These are phyloP conservation scores for Conticribra weissflogii DNA, from an alignment of 108 stramenopile genomes.

Conservation along the genomic window DNA sequence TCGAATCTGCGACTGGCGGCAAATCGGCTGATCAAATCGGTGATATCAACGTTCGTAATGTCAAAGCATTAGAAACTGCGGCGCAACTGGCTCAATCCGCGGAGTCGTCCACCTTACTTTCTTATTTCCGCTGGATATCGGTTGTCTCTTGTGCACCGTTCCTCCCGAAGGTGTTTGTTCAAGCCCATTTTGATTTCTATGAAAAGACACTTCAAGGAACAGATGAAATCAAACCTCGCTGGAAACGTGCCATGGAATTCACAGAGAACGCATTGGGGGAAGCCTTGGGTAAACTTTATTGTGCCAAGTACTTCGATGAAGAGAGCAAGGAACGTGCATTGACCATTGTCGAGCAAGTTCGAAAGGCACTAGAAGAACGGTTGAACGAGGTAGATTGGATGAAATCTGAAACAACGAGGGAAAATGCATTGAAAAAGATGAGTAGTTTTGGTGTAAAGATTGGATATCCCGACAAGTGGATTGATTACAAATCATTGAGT, in stretches of 20 bases:
- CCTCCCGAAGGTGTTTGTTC: slow-evolving; percentile 59
- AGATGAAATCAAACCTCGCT: slow-evolving; percentile 74
- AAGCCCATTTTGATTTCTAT: slow-evolving; percentile 75
- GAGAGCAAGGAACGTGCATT: slow-evolving; percentile 61
- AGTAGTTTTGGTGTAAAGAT: slow-evolving; percentile 76
- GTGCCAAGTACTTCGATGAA: slow-evolving; percentile 75
- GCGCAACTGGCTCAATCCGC: slow-evolving; percentile 46
- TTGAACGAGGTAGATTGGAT: slow-evolving; percentile 91
- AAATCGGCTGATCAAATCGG: slow-evolving; percentile 58
- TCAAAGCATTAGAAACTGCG: slow-evolving; percentile 53
- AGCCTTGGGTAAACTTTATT: slow-evolving; percentile 81
- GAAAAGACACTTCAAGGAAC: slow-evolving; percentile 69
- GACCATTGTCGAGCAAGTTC: slow-evolving; percentile 78
- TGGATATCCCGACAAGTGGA: slow-evolving; percentile 86
- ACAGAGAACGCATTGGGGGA: slow-evolving; percentile 78
- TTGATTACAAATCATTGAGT: slow-evolving; percentile 60
- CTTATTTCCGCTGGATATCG: slow-evolving; percentile 64
- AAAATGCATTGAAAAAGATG: slow-evolving; percentile 80
- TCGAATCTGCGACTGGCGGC: slow-evolving; percentile 52
- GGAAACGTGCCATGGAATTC: slow-evolving; percentile 83
- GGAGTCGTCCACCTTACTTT: slow-evolving; percentile 38
- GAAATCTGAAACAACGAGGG: slow-evolving; percentile 66
- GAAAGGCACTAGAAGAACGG: slow-evolving; percentile 74
- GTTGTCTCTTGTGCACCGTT: slow-evolving; percentile 61
- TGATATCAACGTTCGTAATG: slow-evolving; percentile 72